Percentiles rank a stretch among this genome's conserved stretches.
Evolutionary conservation across 2,329 filamentous ascomycete genomes (phyloP).

Genomic region (Trichoderma sp.): DNA sequence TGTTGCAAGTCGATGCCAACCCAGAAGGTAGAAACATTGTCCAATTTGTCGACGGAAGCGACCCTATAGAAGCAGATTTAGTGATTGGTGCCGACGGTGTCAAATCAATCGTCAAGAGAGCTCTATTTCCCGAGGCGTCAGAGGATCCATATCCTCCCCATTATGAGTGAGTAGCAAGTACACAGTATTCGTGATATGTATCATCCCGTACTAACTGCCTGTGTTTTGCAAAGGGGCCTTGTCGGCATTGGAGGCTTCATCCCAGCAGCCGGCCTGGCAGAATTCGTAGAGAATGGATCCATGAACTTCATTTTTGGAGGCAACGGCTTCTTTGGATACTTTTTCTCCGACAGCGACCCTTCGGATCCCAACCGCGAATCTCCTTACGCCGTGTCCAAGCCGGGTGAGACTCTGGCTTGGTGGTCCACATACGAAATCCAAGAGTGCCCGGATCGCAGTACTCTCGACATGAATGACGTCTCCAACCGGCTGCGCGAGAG

Average conservation of each 20-base stretch:
- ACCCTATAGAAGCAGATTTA: slow-evolving; percentile 26
- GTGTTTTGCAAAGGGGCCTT: slow-evolving; percentile 21
- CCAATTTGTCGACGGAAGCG: slow-evolving; percentile 26
- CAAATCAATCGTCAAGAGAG: slow-evolving; percentile 23
- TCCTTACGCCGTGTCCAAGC: slow-evolving; percentile 23
- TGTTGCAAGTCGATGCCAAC: slow-evolving; percentile 23
- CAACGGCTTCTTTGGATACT: slow-evolving; percentile 28
- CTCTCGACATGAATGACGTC: slow-evolving; percentile 24
- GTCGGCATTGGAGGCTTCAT: slow-evolving; percentile 27
- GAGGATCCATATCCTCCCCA: slow-evolving; percentile 26
- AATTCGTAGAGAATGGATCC: slow-evolving; percentile 23
- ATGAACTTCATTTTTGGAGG: slow-evolving; percentile 27
- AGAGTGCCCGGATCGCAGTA: slow-evolving; percentile 21
- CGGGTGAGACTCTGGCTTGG: slow-evolving; percentile 24
- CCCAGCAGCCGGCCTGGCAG: slow-evolving; percentile 19
- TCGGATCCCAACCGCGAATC: slow-evolving; percentile 23
- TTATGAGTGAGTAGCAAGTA: slow-evolving; percentile 25
- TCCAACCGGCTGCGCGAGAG: slow-evolving; percentile 23
- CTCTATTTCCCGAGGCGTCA: slow-evolving; percentile 26
- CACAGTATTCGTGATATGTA: not conserved
- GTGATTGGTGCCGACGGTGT: slow-evolving; percentile 30
- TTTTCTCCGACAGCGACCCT: slow-evolving; percentile 21
- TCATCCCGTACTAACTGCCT: not conserved
- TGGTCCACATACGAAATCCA: slow-evolving; percentile 26
- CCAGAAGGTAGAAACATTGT: slow-evolving; percentile 23